Percentiles rank a stretch among this genome's conserved stretches.
phyloP scores from a whole-genome alignment of 805 yeast species.

The Candida tammaniensis region DNA sequence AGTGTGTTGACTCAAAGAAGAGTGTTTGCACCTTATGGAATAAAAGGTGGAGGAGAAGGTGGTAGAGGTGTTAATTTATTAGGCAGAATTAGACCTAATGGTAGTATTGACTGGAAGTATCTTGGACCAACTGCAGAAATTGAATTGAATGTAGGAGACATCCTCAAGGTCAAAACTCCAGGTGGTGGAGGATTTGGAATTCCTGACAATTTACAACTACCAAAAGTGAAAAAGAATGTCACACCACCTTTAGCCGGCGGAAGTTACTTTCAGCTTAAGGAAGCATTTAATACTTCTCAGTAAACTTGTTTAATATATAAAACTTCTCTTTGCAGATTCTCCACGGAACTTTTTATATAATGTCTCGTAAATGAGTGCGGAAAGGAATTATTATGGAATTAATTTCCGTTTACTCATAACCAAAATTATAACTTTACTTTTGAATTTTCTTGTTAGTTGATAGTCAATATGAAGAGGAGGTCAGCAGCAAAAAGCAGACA shows the following conservation, averaged over 20 bases:
- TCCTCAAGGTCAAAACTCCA: conserved; percentile 67
- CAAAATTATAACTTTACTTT: no score
- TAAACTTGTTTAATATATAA: no score
- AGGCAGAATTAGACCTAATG: conserved; percentile 29
- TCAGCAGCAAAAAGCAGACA: conserved; percentile 37
- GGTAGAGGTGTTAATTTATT: conserved; percentile 37
- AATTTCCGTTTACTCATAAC: no score
- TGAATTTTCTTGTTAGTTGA: no score
- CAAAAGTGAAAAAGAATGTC: conserved; percentile 4
- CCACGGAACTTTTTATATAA: no score
- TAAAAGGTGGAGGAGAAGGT: conserved; percentile 29
- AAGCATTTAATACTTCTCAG: conserved; percentile 21
- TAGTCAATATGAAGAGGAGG: conserved; percentile 5
- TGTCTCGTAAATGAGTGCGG: no score
- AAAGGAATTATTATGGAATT: no score
- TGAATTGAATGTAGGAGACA: conserved; percentile 56
- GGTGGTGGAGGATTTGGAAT: conserved; percentile 85
- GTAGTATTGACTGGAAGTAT: conserved; percentile 20
- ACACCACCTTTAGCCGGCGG: conserved; percentile 17
- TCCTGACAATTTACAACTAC: conserved; percentile 1
- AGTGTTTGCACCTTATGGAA: conserved; percentile 21
- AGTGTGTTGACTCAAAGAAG: conserved; percentile 20
- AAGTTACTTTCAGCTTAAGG: conserved; percentile 17
- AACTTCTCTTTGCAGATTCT: no score
- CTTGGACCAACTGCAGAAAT: conserved; percentile 68